A percentile compares a stretch with the other conserved stretches of the same genome.
These are phyloP conservation scores for Aspergillus udagawae DNA, from an alignment of 2,329 filamentous ascomycete genomes.

Conservation along the genomic window DNA sequence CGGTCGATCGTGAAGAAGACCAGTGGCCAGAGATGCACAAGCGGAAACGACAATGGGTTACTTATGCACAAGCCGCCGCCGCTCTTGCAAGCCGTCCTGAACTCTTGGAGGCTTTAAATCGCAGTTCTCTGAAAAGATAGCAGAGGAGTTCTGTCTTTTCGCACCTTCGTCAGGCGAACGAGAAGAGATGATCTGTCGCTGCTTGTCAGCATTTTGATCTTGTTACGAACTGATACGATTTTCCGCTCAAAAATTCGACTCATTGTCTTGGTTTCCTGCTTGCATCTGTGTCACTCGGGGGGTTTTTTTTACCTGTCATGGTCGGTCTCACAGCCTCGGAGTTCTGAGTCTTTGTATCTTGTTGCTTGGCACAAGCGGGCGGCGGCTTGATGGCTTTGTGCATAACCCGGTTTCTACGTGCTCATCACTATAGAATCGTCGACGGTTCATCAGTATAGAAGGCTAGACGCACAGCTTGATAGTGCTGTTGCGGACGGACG, in stretches of 20 bases:
- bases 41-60: slow-evolving; percentile 85
- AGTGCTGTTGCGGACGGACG: slow-evolving; percentile 15
- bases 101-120: slow-evolving; percentile 78
- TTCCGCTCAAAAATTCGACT: slow-evolving; percentile 4
- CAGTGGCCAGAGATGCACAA: slow-evolving; percentile 96
- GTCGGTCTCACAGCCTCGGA: slow-evolving; percentile 15
- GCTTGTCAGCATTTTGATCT: slow-evolving; percentile 4
- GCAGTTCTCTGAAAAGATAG: slow-evolving; percentile 65
- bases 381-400: slow-evolving; percentile 18
- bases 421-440: slow-evolving; percentile 20
- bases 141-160: slow-evolving; percentile 8
- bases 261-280: slow-evolving; percentile 4
- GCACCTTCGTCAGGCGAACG: not conserved
- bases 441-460: slow-evolving; percentile 19
- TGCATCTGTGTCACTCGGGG: slow-evolving; percentile 5
- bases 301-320: slow-evolving; percentile 3
- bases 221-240: slow-evolving; percentile 24
- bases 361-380: slow-evolving; percentile 12
- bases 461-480: slow-evolving; percentile 16
- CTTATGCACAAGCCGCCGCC: slow-evolving; percentile 74
- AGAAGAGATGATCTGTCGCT: not conserved
- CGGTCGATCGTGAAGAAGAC: slow-evolving; percentile 77
- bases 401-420: slow-evolving; percentile 13
- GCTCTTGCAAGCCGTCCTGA: slow-evolving; percentile 76
- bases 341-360: slow-evolving; percentile 13